Conservation (phyloP, 768 basidiomycete genomes). For the Strobilomyces confusus region DNA sequence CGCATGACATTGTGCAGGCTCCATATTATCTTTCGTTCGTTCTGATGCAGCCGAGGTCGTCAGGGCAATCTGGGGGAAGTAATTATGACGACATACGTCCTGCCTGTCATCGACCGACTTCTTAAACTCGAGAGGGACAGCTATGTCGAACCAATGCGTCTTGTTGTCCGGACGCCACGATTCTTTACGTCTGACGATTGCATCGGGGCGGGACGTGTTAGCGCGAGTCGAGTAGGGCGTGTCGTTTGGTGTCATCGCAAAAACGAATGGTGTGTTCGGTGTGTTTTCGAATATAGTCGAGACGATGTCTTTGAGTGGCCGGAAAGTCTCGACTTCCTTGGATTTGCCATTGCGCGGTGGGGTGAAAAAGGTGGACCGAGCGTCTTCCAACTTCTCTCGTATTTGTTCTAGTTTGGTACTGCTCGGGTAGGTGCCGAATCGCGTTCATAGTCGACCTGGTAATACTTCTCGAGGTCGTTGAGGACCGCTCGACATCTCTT, state of each 20-base stretch:
- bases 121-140: slow-evolving; percentile 7
- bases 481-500: neutral
- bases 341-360: neutral
- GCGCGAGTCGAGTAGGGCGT: neutral
- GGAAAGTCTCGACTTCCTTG: neutral
- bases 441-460: neutral
- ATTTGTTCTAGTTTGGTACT: neutral
- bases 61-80: neutral
- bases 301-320: neutral
- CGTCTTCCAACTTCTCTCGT: neutral
- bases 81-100: slow-evolving; percentile 1
- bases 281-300: neutral
- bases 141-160: slow-evolving; percentile 11
- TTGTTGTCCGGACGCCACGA: too few species aligned
- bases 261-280: neutral
- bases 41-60: slow-evolving; percentile 1
- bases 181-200: neutral
- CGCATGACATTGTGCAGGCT: slow-evolving; percentile 25
- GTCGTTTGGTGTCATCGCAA: neutral
- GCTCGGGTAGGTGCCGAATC: neutral
- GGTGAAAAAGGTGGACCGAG: too few species aligned
- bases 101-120: neutral
- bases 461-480: neutral
- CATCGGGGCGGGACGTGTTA: slow-evolving; percentile 9
- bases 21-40: slow-evolving; percentile 24